Conservation (phyloP, 1,284 basidiomycete species). For the Ganoderma resinaceum region DNA sequence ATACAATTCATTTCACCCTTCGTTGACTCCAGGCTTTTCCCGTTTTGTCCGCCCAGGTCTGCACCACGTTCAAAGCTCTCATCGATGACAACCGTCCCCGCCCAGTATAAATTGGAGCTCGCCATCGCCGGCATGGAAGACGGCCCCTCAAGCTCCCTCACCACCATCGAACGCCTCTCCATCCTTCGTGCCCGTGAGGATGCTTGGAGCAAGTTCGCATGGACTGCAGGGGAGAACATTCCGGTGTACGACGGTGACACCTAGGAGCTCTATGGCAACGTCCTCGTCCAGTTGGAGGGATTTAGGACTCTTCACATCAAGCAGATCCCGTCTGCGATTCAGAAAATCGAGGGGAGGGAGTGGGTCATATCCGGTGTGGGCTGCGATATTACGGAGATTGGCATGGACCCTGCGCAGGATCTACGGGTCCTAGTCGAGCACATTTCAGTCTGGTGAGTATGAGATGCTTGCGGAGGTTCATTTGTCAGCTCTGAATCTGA, state of each 20-base stretch:
- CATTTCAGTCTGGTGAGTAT: conserved; percentile 39
- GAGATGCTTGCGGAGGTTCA: neutral
- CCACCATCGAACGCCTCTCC: conserved; percentile 46
- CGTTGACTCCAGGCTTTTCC: neutral
- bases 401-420: conserved; percentile 68
- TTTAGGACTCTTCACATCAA: conserved; percentile 47
- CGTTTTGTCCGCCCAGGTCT: conserved; percentile 49
- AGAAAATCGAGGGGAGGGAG: conserved; percentile 51
- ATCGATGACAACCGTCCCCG: conserved; percentile 46
- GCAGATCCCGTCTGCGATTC: conserved; percentile 57
- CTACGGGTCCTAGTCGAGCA: conserved; percentile 59
- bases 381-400: conserved; percentile 59
- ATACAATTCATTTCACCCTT: neutral
- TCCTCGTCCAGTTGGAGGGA: conserved; percentile 55
- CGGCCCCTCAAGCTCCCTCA: conserved; percentile 41
- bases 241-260: conserved; percentile 44
- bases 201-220: conserved; percentile 56
- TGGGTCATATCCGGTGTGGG: conserved; percentile 55
- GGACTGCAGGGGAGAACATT: conserved; percentile 45
- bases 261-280: conserved; percentile 67
- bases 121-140: conserved; percentile 54
- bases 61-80: conserved; percentile 45
- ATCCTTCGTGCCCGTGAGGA: conserved; percentile 50
- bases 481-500: neutral
- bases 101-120: conserved; percentile 64